Base-by-base conservation (phyloP, 2,329 filamentous ascomycete genomes). In the Aurifilum marmelostoma region DNA sequence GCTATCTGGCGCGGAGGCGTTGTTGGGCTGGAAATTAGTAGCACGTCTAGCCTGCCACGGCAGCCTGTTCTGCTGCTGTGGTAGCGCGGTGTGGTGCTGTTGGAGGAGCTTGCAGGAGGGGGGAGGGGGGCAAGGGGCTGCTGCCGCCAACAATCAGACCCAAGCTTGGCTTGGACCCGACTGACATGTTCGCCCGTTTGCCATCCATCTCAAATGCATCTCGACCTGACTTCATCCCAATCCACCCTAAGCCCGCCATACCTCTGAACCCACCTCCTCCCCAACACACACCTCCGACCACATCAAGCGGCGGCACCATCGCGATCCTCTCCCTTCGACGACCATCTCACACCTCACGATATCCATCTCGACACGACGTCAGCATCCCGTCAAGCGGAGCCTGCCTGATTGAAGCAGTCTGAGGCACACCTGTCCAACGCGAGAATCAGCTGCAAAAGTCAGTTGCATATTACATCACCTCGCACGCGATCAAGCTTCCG, bases 391-490 rank as follows among this genome's bases (percentile, higher is more conserved):
- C 56, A 64, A 29, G 18, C 43, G 47, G 52, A 58, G 59, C 59
- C 68, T 63, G 66, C 62, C 59, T 65, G 47, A 62, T 67, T 63
- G 61, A 67, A 67, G 69, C 67, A 67, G 37, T 43, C 63, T 65
- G 67, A 69, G 68, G 66, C 68, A 64, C 65, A 63, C 56, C 63
- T 63, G 60, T 39, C 52, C 60, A 58, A 67, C 63, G 66, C 65
- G 58, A 64, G 37, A 71, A 65, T 68, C 70, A 70, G 65, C 70
- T 68, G 66, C 70, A 67, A 71, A 71, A 70, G 68, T 70, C 68
- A 41, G 68, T 70, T 66, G 68, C 68, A 54, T 41, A 71, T 70
- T 70, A 68, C 70, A 71, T 70, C 70, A 70, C 63, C 54, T 68
- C 47, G 59, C 70, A 71, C 71, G 69, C 71, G 69, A 66, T 69